A percentile compares a stretch with the other conserved stretches of the same genome.
Conservation (phyloP, 2,329 filamentous ascomycete genomes). For the Botrytis medusae region DNA sequence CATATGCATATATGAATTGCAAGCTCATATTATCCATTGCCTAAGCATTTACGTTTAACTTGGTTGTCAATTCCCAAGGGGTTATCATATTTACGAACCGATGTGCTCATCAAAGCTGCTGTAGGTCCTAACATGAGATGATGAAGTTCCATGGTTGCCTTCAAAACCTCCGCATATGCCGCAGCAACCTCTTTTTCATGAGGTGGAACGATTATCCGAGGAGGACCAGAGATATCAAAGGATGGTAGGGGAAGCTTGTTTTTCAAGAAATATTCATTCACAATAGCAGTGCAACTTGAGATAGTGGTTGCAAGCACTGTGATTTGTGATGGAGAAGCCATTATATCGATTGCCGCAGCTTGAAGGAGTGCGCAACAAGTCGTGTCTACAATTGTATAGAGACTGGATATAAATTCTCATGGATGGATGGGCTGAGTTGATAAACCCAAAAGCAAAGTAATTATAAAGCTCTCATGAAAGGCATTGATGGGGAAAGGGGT, state of each 20-base stretch:
- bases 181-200: slow-evolving; percentile 3
- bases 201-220: neutral
- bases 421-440: neutral
- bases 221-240: slow-evolving; percentile 6
- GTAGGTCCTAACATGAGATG: slow-evolving; percentile 14
- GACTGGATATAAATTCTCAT: neutral
- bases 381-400: neutral
- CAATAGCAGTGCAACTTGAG: neutral
- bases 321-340: neutral
- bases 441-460: neutral
- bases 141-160: slow-evolving; percentile 14
- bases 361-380: neutral
- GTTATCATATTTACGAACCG: neutral
- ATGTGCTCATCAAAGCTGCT: slow-evolving; percentile 6
- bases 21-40: slow-evolving; percentile 8
- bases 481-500: neutral
- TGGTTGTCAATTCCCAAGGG: neutral
- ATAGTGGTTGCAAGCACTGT: neutral
- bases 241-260: slow-evolving; percentile 1
- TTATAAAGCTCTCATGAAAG: neutral
- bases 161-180: slow-evolving; percentile 3
- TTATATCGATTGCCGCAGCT: neutral
- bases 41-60: neutral
- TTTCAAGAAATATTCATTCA: slow-evolving; percentile 1
- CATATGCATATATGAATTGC: slow-evolving; percentile 15